These are phyloP conservation scores for Hypsizygus marmoreus DNA, from an alignment of 768 basidiomycete genomes.

Conservation along the genomic window DNA sequence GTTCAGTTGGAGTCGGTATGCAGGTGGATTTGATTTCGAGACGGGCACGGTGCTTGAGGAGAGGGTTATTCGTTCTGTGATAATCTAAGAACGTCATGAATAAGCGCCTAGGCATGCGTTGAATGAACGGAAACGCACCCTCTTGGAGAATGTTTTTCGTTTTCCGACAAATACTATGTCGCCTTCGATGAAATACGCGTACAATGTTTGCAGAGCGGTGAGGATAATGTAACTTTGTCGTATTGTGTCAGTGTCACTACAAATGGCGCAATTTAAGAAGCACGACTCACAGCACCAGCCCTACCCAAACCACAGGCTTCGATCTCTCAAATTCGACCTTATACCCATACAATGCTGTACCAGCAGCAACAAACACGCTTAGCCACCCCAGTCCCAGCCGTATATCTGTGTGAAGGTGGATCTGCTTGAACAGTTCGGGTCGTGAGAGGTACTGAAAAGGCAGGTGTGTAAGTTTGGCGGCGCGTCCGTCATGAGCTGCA, in stretches of 20 bases:
- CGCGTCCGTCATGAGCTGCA: neutral
- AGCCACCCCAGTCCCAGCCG: conserved; percentile 87
- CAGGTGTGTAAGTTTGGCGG: conserved; percentile 3
- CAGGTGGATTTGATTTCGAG: conserved; percentile 53
- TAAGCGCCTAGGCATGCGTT: too few species aligned
- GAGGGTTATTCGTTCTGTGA: conserved; percentile 86
- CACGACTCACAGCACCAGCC: conserved; percentile 70
- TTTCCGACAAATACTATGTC: conserved; percentile 86
- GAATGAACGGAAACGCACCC: conserved; percentile 48
- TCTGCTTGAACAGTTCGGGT: conserved; percentile 84
- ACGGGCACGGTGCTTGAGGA: conserved; percentile 67
- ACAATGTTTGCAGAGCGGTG: conserved; percentile 71
- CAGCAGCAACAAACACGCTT: conserved; percentile 78
- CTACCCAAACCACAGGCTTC: conserved; percentile 78
- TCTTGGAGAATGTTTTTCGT: conserved; percentile 86
- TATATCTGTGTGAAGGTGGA: conserved; percentile 85
- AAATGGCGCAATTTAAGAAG: conserved; percentile 7
- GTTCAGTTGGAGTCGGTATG: conserved; percentile 64
- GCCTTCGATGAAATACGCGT: conserved; percentile 85
- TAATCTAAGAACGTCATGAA: conserved; percentile 65
- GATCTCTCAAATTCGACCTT: conserved; percentile 87
- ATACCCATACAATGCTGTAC: conserved; percentile 84
- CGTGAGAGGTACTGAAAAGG: conserved; percentile 71
- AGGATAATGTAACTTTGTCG: conserved; percentile 69
- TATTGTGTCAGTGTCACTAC: conserved; percentile 6